Evolutionary conservation across 495 filamentous ascomycete species (phyloP).

Genomic region (Lasiosphaeria ovina): DNA sequence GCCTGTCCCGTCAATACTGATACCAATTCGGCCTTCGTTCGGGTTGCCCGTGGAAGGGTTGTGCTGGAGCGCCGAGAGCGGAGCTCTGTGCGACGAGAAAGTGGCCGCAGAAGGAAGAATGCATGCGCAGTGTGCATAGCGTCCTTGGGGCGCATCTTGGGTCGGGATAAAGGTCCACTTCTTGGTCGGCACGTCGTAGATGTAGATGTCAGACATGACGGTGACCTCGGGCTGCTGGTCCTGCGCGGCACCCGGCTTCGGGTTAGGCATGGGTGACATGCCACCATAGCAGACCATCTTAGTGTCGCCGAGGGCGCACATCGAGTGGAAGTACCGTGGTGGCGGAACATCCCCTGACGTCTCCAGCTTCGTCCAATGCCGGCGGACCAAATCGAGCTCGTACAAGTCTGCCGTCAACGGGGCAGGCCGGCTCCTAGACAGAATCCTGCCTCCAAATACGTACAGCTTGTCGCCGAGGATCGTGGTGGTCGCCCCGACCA

Average conservation of each 20-base stretch:
- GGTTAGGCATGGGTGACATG: slow-evolving; percentile 76
- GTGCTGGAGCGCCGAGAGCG: slow-evolving; percentile 81
- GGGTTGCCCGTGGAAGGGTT: slow-evolving; percentile 77
- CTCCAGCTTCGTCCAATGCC: slow-evolving; percentile 92
- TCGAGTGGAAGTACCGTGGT: slow-evolving; percentile 93
- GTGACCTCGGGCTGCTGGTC: slow-evolving; percentile 84
- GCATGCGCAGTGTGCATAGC: slow-evolving; percentile 95
- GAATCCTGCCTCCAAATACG: slow-evolving; percentile 87
- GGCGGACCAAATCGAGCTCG: slow-evolving; percentile 83
- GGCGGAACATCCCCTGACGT: slow-evolving; percentile 79
- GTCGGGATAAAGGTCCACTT: slow-evolving; percentile 84
- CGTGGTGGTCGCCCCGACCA: slow-evolving; percentile 94
- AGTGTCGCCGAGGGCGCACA: slow-evolving; percentile 88
- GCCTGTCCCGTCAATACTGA: slow-evolving; percentile 83
- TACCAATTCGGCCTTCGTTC: slow-evolving; percentile 81
- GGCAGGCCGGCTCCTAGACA: slow-evolving; percentile 74
- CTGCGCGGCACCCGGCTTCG: slow-evolving; percentile 47
- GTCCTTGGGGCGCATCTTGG: slow-evolving; percentile 80
- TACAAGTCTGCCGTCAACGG: slow-evolving; percentile 86
- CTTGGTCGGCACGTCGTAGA: slow-evolving; percentile 83
- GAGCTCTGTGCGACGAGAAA: slow-evolving; percentile 79
- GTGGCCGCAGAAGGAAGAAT: slow-evolving; percentile 84
- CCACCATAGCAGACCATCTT: slow-evolving; percentile 98
- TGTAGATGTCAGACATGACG: slow-evolving; percentile 97
- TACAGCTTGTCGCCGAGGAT: slow-evolving; percentile 92